Evolutionary conservation across 2,329 filamentous ascomycete species (phyloP).

Genomic region (Hypomyces perniciosus): DNA sequence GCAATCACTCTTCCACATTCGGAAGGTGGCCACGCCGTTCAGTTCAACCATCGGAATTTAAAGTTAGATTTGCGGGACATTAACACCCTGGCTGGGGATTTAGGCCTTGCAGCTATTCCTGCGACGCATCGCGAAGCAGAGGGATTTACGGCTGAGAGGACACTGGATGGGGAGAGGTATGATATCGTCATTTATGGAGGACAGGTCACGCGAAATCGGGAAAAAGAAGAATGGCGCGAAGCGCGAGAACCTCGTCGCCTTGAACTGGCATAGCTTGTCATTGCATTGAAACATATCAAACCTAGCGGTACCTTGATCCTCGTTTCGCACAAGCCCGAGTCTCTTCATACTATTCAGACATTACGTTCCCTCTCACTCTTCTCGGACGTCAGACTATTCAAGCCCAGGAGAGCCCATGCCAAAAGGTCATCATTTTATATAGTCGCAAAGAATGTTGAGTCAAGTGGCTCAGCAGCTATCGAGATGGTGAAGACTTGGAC

Average conservation of each 20-base stretch:
- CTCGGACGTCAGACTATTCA: constrained; percentile 35
- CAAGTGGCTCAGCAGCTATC: constrained; percentile 24
- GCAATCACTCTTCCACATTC: neutral
- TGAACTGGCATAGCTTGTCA: constrained; percentile 31
- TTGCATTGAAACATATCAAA: constrained; percentile 39
- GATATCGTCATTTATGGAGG: neutral
- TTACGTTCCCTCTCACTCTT: constrained; percentile 38
- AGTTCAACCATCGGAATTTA: neutral
- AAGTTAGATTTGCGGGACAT: neutral
- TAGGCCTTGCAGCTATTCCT: neutral
- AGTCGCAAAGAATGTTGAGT: constrained; percentile 37
- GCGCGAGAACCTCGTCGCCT: constrained; percentile 31
- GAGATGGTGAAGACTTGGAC: constrained; percentile 35
- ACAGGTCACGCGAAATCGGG: neutral
- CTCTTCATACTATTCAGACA: constrained; percentile 29
- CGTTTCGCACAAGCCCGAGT: constrained; percentile 43
- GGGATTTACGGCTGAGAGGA: neutral
- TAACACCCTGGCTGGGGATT: neutral
- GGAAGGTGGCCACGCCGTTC: neutral
- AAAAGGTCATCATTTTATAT: constrained; percentile 48
- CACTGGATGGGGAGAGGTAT: neutral
- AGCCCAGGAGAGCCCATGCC: constrained; percentile 34
- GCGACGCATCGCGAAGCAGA: neutral
- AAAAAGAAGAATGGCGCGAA: constrained; percentile 18
- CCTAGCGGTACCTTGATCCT: constrained; percentile 44